Evolutionary conservation across 2,329 filamentous ascomycete species (phyloP).

Genomic region (Bipolaris gigantea): DNA sequence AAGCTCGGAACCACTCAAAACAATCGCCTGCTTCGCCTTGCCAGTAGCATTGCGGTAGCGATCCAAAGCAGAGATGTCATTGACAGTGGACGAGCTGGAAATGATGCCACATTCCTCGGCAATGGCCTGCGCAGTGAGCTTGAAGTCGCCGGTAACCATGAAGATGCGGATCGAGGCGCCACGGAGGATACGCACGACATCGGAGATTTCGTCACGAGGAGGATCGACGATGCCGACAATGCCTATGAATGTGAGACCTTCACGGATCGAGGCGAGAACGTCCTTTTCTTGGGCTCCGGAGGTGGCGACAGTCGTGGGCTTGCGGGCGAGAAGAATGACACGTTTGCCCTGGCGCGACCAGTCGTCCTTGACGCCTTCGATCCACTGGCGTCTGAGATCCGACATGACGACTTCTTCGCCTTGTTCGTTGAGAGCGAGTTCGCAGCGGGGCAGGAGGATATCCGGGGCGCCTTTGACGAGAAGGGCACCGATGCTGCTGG

Average conservation of each 20-base stretch:
- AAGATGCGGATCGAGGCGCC: constrained; percentile 73
- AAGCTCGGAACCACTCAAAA: constrained; percentile 54
- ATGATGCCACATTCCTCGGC: constrained; percentile 73
- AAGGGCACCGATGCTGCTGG: constrained; percentile 49
- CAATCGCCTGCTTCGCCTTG: constrained; percentile 31
- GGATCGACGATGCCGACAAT: constrained; percentile 63
- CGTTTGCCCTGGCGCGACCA: constrained; percentile 71
- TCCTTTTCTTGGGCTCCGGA: constrained; percentile 60
- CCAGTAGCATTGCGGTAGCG: constrained; percentile 31
- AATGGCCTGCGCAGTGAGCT: constrained; percentile 73
- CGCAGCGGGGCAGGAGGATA: constrained; percentile 67
- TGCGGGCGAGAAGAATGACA: constrained; percentile 67
- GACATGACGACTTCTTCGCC: constrained; percentile 58
- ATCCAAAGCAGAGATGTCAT: constrained; percentile 58
- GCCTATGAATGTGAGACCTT: constrained; percentile 57
- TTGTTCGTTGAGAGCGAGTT: constrained; percentile 58
- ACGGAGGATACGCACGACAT: constrained; percentile 63
- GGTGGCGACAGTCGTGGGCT: constrained; percentile 50
- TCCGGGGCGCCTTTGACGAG: constrained; percentile 82
- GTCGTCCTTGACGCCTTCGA: constrained; percentile 65
- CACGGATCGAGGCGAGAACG: constrained; percentile 56
- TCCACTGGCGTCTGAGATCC: constrained; percentile 46
- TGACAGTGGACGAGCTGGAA: constrained; percentile 55
- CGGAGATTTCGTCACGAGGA: constrained; percentile 61
- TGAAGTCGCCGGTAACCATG: constrained; percentile 82